phyloP scores from a whole-genome alignment of 2,329 filamentous ascomycete genomes.

The Cytospora mali region DNA sequence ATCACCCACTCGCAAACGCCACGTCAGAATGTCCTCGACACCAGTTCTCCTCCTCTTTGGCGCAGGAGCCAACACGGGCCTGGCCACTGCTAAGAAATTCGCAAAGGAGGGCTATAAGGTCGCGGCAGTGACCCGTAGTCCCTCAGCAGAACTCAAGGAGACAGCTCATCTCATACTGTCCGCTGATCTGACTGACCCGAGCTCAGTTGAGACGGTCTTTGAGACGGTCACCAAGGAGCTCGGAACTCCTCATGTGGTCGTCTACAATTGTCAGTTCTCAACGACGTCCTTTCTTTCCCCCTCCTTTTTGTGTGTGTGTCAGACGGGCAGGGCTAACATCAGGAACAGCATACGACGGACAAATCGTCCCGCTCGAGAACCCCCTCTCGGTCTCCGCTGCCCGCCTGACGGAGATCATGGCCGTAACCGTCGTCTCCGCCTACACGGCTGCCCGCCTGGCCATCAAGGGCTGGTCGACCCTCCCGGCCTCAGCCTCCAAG shows the following conservation, averaged over 20 bases:
- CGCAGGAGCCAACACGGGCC: conserved; percentile 45
- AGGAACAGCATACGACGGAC: conserved; percentile 6
- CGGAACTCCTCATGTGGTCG: conserved; percentile 45
- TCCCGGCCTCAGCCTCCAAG: conserved; percentile 13
- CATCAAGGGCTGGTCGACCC: conserved; percentile 12
- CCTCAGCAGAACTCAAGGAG: conserved; percentile 36
- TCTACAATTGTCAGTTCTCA: conserved; percentile 42
- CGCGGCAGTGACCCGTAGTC: conserved; percentile 41
- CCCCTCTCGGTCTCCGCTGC: conserved; percentile 4
- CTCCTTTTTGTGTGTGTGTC: too few species aligned
- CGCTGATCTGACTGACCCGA: conserved; percentile 41
- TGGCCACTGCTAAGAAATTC: conserved; percentile 41
- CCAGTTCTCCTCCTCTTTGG: conserved; percentile 45
- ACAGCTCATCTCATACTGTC: conserved; percentile 37
- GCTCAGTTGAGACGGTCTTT: conserved; percentile 42
- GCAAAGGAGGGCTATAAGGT: conserved; percentile 46
- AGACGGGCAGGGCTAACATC: neutral
- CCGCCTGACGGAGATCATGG: conserved; percentile 8
- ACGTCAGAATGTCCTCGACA: conserved; percentile 27
- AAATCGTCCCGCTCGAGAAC: neutral
- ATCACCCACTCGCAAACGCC: neutral
- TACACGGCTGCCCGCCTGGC: conserved; percentile 18
- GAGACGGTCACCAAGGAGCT: conserved; percentile 40
- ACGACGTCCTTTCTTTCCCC: too few species aligned
- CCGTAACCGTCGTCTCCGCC: conserved; percentile 9